Percentiles rank a stretch among this genome's conserved stretches.
These are phyloP conservation scores for Ustilago bromivora DNA, from an alignment of 1,284 basidiomycete genomes.

Conservation along the genomic window DNA sequence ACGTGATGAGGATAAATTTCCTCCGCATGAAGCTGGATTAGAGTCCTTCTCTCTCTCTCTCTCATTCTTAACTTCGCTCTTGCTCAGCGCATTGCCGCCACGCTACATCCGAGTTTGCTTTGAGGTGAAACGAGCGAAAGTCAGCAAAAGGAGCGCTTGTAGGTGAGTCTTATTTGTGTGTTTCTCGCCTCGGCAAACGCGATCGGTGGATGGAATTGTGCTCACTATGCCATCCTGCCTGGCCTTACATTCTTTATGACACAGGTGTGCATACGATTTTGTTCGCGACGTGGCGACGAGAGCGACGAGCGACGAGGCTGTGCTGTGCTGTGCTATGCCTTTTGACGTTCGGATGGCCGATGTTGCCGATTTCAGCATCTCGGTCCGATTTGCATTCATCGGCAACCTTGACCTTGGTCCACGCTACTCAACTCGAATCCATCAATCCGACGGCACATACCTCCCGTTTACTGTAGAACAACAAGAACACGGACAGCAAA, in stretches of 20 bases:
- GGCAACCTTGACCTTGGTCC: background rate
- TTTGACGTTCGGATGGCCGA: background rate
- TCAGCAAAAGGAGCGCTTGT: background rate
- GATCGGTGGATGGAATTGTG: constrained; percentile 23
- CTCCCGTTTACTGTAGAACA: background rate
- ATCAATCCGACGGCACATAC: background rate
- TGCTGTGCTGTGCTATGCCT: background rate
- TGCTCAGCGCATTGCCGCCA: constrained; percentile 1
- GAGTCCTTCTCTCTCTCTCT: background rate
- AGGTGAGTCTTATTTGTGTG: constrained; percentile 8
- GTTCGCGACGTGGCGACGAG: constrained; percentile 4
- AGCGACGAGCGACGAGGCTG: background rate
- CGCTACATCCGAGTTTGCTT: no score
- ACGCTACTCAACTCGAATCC: background rate
- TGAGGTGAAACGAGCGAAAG: background rate
- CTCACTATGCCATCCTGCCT: background rate
- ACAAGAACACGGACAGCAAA: background rate
- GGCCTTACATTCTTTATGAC: background rate
- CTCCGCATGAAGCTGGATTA: constrained; percentile 2
- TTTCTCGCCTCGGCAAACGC: constrained; percentile 20
- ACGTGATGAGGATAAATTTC: background rate
- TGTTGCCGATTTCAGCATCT: constrained; percentile 8
- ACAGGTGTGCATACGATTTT: background rate
- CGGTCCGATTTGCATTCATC: background rate
- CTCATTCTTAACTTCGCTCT: background rate